These are phyloP conservation scores for Bertia moriformis DNA, from an alignment of 2,329 filamentous ascomycete genomes.

Conservation along the genomic window DNA sequence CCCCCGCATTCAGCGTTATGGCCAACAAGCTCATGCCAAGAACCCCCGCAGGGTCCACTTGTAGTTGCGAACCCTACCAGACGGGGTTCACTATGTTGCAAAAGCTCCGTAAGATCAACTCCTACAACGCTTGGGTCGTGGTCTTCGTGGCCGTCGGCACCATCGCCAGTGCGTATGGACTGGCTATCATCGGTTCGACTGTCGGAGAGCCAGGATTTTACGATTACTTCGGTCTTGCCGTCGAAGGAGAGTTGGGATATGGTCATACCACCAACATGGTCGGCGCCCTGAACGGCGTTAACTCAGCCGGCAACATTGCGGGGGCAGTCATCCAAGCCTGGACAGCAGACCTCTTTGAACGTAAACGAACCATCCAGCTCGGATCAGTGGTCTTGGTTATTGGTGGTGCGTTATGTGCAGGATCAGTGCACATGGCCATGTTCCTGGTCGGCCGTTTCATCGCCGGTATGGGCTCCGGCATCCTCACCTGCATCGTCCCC, in stretches of 20 bases:
- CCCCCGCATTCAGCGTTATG: too few species aligned
- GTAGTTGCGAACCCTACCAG: too few species aligned
- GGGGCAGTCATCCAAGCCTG: slow-evolving; percentile 21
- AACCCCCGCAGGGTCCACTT: too few species aligned
- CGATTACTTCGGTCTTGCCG: slow-evolving; percentile 20
- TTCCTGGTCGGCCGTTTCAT: slow-evolving; percentile 21
- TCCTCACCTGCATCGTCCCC: background rate
- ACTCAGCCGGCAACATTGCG: slow-evolving; percentile 22
- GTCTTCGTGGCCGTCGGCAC: slow-evolving; percentile 16
- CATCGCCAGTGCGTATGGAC: slow-evolving; percentile 15
- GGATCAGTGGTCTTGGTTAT: slow-evolving; percentile 19
- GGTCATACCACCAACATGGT: slow-evolving; percentile 23
- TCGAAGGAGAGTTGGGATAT: slow-evolving; percentile 10
- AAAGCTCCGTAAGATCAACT: too few species aligned
- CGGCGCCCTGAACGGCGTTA: slow-evolving; percentile 26
- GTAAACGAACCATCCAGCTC: slow-evolving; percentile 8
- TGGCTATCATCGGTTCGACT: slow-evolving; percentile 23
- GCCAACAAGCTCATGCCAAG: too few species aligned
- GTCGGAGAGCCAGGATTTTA: slow-evolving; percentile 29
- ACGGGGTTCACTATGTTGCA: too few species aligned
- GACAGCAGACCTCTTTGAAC: slow-evolving; percentile 5
- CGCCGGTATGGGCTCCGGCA: slow-evolving; percentile 11
- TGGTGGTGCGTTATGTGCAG: slow-evolving; percentile 21
- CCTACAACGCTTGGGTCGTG: slow-evolving; percentile 8
- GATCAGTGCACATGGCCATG: slow-evolving; percentile 19